These are phyloP conservation scores for Cercospora sojina DNA, from an alignment of 2,329 filamentous ascomycete genomes.

Conservation along the genomic window DNA sequence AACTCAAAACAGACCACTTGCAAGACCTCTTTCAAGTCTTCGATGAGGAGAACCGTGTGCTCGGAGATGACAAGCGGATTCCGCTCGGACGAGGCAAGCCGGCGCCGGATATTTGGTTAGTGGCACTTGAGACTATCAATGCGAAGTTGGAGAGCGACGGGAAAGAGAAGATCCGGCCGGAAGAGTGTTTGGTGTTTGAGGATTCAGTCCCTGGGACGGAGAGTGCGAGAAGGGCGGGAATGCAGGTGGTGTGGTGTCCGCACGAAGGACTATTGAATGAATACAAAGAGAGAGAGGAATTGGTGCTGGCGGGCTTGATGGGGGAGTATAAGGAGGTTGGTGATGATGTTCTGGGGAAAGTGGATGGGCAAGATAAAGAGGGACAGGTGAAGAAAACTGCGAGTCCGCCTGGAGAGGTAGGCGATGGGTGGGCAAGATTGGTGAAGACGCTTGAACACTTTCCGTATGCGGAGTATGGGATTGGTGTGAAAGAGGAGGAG, in stretches of 20 bases:
- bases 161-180: constrained; percentile 65
- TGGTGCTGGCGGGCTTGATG: constrained; percentile 79
- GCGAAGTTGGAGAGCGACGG: constrained; percentile 60
- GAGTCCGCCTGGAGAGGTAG: constrained; percentile 52
- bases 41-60: constrained; percentile 66
- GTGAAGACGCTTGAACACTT: constrained; percentile 58
- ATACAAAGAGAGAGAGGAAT: constrained; percentile 71
- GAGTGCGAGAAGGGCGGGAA: constrained; percentile 82
- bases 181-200: constrained; percentile 94
- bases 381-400: constrained; percentile 10
- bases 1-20: constrained; percentile 68
- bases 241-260: constrained; percentile 92
- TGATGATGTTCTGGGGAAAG: constrained; percentile 30
- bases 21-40: constrained; percentile 58
- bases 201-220: constrained; percentile 93
- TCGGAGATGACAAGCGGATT: constrained; percentile 84
- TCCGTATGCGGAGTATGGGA: constrained; percentile 60
- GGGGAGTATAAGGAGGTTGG: constrained; percentile 60
- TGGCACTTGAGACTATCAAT: constrained; percentile 85
- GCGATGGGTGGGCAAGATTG: constrained; percentile 61
- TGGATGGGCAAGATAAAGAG: constrained; percentile 30
- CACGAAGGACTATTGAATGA: constrained; percentile 75
- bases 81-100: constrained; percentile 83
- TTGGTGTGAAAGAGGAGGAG: constrained; percentile 38
- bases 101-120: constrained; percentile 86